Evolutionary conservation across 352 stramenopile genomes (phyloP), one percentile per base, ranked within the genome.

Genomic region (Phytophthora quininea): DNA sequence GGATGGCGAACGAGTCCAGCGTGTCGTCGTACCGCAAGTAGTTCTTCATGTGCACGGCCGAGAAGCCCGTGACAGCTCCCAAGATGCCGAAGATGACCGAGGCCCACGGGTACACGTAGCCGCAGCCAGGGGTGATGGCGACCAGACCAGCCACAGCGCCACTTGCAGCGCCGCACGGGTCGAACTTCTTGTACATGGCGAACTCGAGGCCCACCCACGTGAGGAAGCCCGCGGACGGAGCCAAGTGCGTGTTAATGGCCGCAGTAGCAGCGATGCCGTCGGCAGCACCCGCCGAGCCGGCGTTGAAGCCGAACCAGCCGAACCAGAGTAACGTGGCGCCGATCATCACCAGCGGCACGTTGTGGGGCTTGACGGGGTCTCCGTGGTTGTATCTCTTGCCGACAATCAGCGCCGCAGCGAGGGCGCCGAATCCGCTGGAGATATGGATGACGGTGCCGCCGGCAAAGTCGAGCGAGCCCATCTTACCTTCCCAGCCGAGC

Each of bases 221-320:
- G 10, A 95, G 67, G 58, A 91, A 90, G 2, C 86, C 86, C 0
- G 83, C 77, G 27, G 71, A 84, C 10, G 79, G 64, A 14, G 82
- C 83, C 50, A 94, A 45, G 57, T 93, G 84, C 10, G 84, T 93
- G 76, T 92, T 93, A 59, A 96, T 79, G 8, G 73, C 84, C 45
- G 85, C 86, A 12, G 78, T 82, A 3, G 82, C 82, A 7, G 88
- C 86, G 54, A 93, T 83, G 8, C 76, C 74, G 51, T 92, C 82
- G 1, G 85, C 84, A 2, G 74, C 79, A 40, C 70, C 76, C n/a
- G 81, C 62, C 6, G 84, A 92, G 35, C 86, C 86, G 27, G 77
- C 84, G 59, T 93, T 94, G 65, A 96, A 96, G 32, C 88, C 87
- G 52, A 92, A 94, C 86, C 88, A 96, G n/a, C 88, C 88, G 46